These are phyloP conservation scores for Phytophthora parvispora DNA, from an alignment of 352 stramenopile species.

Conservation along the genomic window DNA sequence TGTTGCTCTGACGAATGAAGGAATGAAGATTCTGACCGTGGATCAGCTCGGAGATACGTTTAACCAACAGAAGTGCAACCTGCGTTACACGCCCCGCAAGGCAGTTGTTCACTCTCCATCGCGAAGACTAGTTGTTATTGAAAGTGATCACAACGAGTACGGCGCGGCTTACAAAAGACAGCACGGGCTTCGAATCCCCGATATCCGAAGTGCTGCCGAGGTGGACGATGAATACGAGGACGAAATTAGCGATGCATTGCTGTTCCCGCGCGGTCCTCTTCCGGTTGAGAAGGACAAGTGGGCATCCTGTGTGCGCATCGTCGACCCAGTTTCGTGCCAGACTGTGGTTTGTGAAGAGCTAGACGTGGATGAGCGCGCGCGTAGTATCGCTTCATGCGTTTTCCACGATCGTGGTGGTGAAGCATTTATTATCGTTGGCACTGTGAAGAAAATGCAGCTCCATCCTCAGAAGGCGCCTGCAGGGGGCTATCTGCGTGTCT, in stretches of 20 bases:
- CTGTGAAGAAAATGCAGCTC: slow-evolving; percentile 96
- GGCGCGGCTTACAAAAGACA: slow-evolving; percentile 93
- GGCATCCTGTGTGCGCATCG: slow-evolving; percentile 98
- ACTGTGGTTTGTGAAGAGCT: slow-evolving; percentile 94
- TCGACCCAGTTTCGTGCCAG: slow-evolving; percentile 95
- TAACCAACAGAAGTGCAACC: slow-evolving; percentile 95
- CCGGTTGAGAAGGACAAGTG: slow-evolving; percentile 87
- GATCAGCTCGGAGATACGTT: slow-evolving; percentile 97
- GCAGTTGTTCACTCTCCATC: slow-evolving; percentile 93
- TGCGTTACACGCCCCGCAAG: slow-evolving; percentile 98
- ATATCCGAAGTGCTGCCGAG: slow-evolving; percentile 52
- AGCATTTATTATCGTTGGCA: slow-evolving; percentile 98
- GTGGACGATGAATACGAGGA: slow-evolving; percentile 91
- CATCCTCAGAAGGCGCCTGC: slow-evolving; percentile 84
- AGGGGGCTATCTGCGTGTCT: slow-evolving; percentile 92
- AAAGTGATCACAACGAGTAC: slow-evolving; percentile 98
- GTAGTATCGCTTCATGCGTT: slow-evolving; percentile 94
- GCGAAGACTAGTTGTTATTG: slow-evolving; percentile 96
- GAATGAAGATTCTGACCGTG: slow-evolving; percentile 98
- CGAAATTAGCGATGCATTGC: slow-evolving; percentile 78
- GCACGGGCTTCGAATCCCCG: slow-evolving; percentile 68
- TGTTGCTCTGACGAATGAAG: slow-evolving; percentile 96
- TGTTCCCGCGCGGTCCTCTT: slow-evolving; percentile 71
- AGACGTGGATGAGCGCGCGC: slow-evolving; percentile 94
- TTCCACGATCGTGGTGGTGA: slow-evolving; percentile 98